A percentile compares a stretch with the other conserved stretches of the same genome.
These are phyloP conservation scores for Chlamydomonas reinhardtii DNA, from an alignment of 163 green algal genomes.

Conservation along the genomic window DNA sequence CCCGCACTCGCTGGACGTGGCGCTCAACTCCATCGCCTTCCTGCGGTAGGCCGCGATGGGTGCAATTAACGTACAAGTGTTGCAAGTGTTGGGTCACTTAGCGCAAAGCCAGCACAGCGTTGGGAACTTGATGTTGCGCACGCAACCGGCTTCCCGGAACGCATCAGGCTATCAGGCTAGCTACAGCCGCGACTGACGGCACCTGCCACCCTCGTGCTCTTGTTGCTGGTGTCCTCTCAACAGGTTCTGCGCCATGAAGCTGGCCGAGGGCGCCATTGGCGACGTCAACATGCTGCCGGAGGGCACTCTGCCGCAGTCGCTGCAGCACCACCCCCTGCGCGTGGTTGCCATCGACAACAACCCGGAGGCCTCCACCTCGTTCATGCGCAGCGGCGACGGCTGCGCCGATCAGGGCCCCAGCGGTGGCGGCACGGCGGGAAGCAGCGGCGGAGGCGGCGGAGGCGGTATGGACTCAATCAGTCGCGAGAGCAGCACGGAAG, in stretches of 20 bases:
- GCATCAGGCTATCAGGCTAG: no score
- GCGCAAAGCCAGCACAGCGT: no score
- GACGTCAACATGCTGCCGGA: constrained; percentile 62
- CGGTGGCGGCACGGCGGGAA: neutral
- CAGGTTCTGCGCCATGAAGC: constrained; percentile 92
- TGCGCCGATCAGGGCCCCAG: neutral
- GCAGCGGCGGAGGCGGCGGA: neutral
- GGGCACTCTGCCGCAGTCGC: constrained; percentile 17
- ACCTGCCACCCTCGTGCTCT: no score
- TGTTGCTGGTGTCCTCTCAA: neutral
- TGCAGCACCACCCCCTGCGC: constrained; percentile 49
- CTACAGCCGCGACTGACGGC: no score
- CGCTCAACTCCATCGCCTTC: constrained; percentile 96
- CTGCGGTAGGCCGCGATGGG: constrained; percentile 72
- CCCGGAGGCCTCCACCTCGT: constrained; percentile 32
- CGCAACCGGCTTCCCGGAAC: no score
- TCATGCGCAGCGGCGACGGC: neutral
- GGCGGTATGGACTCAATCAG: neutral
- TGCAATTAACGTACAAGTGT: no score
- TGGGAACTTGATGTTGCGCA: no score
- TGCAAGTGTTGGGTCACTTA: no score
- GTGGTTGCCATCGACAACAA: constrained; percentile 56
- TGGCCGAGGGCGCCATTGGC: constrained; percentile 91
- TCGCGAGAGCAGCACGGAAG: neutral
- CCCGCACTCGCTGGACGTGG: constrained; percentile 89